These are phyloP conservation scores for Apiospora malaysiana DNA, from an alignment of 2,329 filamentous ascomycete genomes.

Conservation along the genomic window DNA sequence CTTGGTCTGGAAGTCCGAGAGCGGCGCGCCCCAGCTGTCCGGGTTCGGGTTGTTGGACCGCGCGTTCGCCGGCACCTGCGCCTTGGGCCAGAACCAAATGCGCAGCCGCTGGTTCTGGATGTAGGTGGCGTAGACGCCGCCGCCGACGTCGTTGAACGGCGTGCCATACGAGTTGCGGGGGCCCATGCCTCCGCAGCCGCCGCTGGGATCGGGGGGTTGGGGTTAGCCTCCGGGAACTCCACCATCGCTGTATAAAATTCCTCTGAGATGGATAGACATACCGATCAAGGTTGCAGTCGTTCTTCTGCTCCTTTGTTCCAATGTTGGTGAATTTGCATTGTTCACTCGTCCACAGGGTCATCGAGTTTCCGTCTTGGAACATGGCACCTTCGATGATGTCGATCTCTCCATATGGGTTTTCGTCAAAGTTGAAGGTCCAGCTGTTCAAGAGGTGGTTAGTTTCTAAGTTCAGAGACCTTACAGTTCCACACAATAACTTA, in stretches of 20 bases:
- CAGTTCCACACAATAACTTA: neutral
- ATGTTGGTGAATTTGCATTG: constrained; percentile 59
- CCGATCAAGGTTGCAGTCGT: constrained; percentile 54
- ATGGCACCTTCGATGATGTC: constrained; percentile 66
- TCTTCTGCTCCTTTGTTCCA: constrained; percentile 36
- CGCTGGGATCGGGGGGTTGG: constrained; percentile 50
- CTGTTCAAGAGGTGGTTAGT: neutral
- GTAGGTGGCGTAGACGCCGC: constrained; percentile 67
- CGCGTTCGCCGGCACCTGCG: constrained; percentile 58
- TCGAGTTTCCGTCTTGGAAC: constrained; percentile 60
- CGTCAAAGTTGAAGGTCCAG: constrained; percentile 71
- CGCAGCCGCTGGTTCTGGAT: constrained; percentile 65
- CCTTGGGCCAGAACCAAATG: constrained; percentile 63
- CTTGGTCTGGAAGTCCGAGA: constrained; percentile 64
- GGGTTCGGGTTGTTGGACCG: constrained; percentile 60
- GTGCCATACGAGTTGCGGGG: constrained; percentile 53
- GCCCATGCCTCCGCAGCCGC: constrained; percentile 61
- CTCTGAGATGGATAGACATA: neutral
- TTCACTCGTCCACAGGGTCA: constrained; percentile 65
- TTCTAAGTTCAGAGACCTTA: accelerated
- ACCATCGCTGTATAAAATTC: neutral
- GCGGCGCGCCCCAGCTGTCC: constrained; percentile 63
- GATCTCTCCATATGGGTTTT: constrained; percentile 72
- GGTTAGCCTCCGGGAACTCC: neutral
- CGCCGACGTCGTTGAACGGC: constrained; percentile 58